A percentile compares a stretch with the other conserved stretches of the same genome.
phyloP scores from a whole-genome alignment of 75 land plant genomes.

The Azolla pinnata region DNA sequence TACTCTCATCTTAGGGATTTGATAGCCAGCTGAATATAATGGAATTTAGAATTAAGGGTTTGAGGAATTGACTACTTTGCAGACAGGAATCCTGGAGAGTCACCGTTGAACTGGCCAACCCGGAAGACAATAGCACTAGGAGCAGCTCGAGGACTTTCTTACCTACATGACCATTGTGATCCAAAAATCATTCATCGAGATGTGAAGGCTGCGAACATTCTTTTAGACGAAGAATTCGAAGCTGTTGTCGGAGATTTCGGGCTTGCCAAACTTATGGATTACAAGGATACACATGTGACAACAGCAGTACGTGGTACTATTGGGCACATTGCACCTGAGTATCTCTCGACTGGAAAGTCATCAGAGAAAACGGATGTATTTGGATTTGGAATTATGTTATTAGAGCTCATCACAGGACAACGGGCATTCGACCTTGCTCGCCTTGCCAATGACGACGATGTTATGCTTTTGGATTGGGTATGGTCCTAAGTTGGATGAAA shows the following conservation, averaged over 20 bases:
- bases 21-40: background rate
- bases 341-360: slow-evolving; percentile 76
- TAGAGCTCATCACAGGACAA: slow-evolving; percentile 84
- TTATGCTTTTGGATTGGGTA: slow-evolving; percentile 91
- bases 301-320: slow-evolving; percentile 84
- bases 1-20: no score
- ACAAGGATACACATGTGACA: slow-evolving; percentile 79
- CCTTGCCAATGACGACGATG: slow-evolving; percentile 88
- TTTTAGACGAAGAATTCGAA: slow-evolving; percentile 76
- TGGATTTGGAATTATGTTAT: slow-evolving; percentile 83
- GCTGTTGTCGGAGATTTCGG: slow-evolving; percentile 94
- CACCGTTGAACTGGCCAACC: slow-evolving; percentile 66
- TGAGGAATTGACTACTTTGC: slow-evolving; percentile 9
- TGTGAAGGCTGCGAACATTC: slow-evolving; percentile 83
- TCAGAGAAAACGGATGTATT: slow-evolving; percentile 87
- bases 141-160: slow-evolving; percentile 76
- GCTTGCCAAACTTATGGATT: slow-evolving; percentile 82
- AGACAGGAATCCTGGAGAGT: slow-evolving; percentile 48
- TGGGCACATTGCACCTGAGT: slow-evolving; percentile 82
- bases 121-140: slow-evolving; percentile 66
- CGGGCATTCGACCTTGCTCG: slow-evolving; percentile 90
- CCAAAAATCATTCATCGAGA: slow-evolving; percentile 84
- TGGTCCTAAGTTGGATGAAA: no score
- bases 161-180: slow-evolving; percentile 86
- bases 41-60: slow-evolving; percentile 3